Base-by-base conservation (phyloP, 306 rosid species). In the Morella rubra region DNA sequence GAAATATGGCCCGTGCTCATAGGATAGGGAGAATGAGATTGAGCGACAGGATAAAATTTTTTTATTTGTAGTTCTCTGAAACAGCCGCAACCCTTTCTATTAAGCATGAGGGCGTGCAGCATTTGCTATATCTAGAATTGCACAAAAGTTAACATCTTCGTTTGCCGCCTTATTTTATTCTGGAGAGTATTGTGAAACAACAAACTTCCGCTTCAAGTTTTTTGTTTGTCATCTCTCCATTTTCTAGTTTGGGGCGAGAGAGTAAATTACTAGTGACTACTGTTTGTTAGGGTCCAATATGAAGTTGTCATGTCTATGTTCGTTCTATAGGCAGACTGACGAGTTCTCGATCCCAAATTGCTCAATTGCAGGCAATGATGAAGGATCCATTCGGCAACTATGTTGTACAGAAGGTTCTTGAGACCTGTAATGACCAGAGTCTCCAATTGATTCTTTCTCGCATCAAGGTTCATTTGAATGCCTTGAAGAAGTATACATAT, bases 301-400 rank as follows among this genome's bases (percentile, higher is more conserved):
- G 14, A 7, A 40, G 70, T 41, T 40, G 7, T 18, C 14, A 6
- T 27, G 27, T 5, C 44, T 27, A 5, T 60, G 14, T 60, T 27
- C 6, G 15, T 60, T 27, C 14, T 73, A 71, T 71, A 61, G 20
- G 62, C 55, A 40, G 32, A 75, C 52, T 68, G 46, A 18, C 24
- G 53, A 58, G 16, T 50, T 6, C 68, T 45, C 47, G 45, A 50
- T 75, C 59, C 84, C 44, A 54, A 76, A 60, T 61, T 81, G 62
- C 11, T 74, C 81, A 72, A 44, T 75, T 77, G 86, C 88, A 95
- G 99, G 93, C 91, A 49, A 95, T 95, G 98, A 95, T 95, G 99
- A 95, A 95, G 77, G 98, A 95, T 84, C 99, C 96, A 12, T 95
- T 91, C 77, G 99, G 97, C 74, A 95, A 95, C 85, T 95, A 95